Conservation (phyloP, 1,139 yeast species). For the Yamadazyma diddensiae region DNA sequence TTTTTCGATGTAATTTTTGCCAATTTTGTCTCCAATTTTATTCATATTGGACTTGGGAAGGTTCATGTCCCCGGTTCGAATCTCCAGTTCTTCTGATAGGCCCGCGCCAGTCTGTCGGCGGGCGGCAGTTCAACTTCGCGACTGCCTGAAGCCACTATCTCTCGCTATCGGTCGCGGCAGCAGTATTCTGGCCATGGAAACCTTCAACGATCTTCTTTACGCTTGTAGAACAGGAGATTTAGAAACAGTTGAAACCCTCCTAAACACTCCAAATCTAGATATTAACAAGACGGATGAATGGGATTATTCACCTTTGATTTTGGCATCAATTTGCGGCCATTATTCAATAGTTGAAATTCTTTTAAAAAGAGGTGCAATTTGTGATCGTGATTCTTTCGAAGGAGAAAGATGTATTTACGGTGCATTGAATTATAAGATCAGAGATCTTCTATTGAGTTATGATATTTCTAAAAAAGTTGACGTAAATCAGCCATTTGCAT, state of each 20-base stretch:
- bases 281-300: constrained; percentile 66
- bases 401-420: constrained; percentile 81
- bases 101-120: too few relatives aligned
- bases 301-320: constrained; percentile 71
- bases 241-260: constrained; percentile 57
- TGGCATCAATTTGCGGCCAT: constrained; percentile 78
- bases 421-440: constrained; percentile 64
- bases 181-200: constrained; percentile 8
- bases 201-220: constrained; percentile 47
- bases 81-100: too few relatives aligned
- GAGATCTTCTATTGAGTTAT: constrained; percentile 55
- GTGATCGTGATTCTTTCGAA: constrained; percentile 76
- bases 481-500: constrained; percentile 69
- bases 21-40: too few relatives aligned
- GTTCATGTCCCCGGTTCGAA: too few relatives aligned
- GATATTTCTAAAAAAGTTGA: constrained; percentile 72
- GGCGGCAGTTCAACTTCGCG: too few relatives aligned
- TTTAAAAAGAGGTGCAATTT: constrained; percentile 63
- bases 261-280: constrained; percentile 52
- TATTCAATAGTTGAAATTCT: constrained; percentile 56
- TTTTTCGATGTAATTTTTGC: too few relatives aligned
- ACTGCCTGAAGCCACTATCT: too few relatives aligned
- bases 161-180: too few relatives aligned
- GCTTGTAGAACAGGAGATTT: constrained; percentile 72
- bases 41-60: too few relatives aligned